Evolutionary conservation across 2,329 filamentous ascomycete species (phyloP), one percentile per base, ranked within the genome.

Genomic region (Fusarium newnesense): DNA sequence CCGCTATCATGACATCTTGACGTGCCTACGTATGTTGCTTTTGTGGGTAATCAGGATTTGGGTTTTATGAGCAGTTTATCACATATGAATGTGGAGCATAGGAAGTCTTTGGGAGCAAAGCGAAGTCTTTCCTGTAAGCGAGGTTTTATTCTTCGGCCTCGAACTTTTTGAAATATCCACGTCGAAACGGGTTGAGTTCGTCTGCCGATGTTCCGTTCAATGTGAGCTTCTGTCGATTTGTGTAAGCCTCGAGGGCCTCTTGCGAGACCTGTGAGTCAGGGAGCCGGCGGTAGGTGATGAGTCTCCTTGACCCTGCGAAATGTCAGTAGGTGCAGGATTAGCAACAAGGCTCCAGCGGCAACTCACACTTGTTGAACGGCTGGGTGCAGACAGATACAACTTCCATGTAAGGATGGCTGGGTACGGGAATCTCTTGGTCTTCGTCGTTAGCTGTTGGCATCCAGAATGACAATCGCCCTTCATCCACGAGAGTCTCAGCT

Each of bases 391-490:
- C 89, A 47, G 88, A 91, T 26, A 95, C 87, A 30, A 96, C 84
- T 76, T 93, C 88, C 19, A 99, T 84, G 64, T 89, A 90, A 0
- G 93, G 92, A 80, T 98, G 94, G 26, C 86, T 87, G 0, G 96
- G 96, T 19, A 96, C 88, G 0, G 90, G 86, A 28, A 97, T 90
- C 79, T 96, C 93, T 65, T 92, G 89, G 53, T 94, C 88, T 76
- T 94, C 89, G 75, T 94, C 89, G 78, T 94, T 95, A 34, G 94
- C 92, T 0, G 95, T 97, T 1, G 96, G 96, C 94, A 98, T 97
- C 96, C 96, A 99, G 85, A 99, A 97, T 12, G 93, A 94, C 15
- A 99, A 81, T 34, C 96, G 87, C 0, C 94, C 96, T 70, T 90
- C 84, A 59, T 94, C 91, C 12, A 97, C 93, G 2, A 99, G 86